Evolutionary conservation across 2,329 filamentous ascomycete genomes (phyloP).

Genomic region (Helicocarpus griseus): DNA sequence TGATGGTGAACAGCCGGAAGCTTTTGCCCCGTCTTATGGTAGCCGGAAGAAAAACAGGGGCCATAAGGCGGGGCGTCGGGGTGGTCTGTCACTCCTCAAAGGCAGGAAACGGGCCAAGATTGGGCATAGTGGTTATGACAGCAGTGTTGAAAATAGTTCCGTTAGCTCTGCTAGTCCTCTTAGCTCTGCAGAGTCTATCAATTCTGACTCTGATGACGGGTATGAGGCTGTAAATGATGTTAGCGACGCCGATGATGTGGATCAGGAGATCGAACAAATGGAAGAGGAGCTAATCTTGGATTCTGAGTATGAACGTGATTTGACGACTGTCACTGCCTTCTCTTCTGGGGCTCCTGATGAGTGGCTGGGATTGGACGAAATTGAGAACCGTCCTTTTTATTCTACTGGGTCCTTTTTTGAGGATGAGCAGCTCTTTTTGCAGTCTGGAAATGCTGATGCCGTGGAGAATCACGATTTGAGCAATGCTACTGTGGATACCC

Average conservation of each 20-base stretch:
- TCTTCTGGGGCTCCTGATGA: slow-evolving; percentile 19
- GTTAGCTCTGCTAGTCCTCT: slow-evolving; percentile 12
- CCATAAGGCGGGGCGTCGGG: slow-evolving; percentile 33
- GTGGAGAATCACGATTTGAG: slow-evolving; percentile 28
- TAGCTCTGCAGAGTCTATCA: slow-evolving; percentile 5
- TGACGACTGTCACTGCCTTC: slow-evolving; percentile 14
- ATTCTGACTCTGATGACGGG: slow-evolving; percentile 32
- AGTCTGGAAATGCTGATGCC: slow-evolving; percentile 28
- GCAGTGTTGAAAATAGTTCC: slow-evolving; percentile 6
- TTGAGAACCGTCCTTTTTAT: slow-evolving; percentile 33
- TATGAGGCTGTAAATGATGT: slow-evolving; percentile 72
- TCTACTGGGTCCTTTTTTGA: slow-evolving; percentile 32
- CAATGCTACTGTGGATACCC: slow-evolving; percentile 32
- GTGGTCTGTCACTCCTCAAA: slow-evolving; percentile 17
- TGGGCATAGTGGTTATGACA: slow-evolving; percentile 8
- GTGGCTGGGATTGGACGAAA: slow-evolving; percentile 47
- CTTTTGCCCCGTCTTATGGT: slow-evolving; percentile 35
- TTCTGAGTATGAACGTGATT: slow-evolving; percentile 27
- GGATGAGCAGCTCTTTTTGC: slow-evolving; percentile 27
- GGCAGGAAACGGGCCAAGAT: slow-evolving; percentile 26
- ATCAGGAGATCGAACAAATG: slow-evolving; percentile 65
- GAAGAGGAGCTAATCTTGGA: slow-evolving; percentile 66
- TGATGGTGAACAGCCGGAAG: slow-evolving; percentile 34
- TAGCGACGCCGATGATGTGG: slow-evolving; percentile 69
- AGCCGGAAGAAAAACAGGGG: slow-evolving; percentile 22